These are phyloP conservation scores for Pittosporum tobira DNA, from an alignment of 129 eudicot genomes.

Conservation along the genomic window DNA sequence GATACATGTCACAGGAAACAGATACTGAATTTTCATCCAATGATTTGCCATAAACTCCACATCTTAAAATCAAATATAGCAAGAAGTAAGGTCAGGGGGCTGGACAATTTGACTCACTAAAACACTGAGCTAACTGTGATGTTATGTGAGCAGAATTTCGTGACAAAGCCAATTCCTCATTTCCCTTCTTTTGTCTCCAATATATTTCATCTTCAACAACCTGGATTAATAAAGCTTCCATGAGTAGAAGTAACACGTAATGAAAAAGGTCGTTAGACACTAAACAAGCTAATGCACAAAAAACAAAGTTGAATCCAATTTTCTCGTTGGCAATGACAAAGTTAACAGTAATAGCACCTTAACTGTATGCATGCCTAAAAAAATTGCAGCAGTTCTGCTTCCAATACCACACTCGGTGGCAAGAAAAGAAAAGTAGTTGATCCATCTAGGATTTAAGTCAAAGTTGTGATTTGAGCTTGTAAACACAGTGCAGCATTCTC, in stretches of 20 bases:
- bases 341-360: not conserved
- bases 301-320: not conserved
- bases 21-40: not conserved
- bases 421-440: not conserved
- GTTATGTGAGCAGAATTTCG: slow-evolving; percentile 53
- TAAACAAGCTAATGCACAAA: not conserved
- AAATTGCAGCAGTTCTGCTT: not conserved
- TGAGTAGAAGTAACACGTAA: slow-evolving; percentile 3
- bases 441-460: not conserved
- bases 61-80: not conserved
- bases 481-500: too few relatives aligned
- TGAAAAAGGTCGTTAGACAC: not conserved
- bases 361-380: not conserved
- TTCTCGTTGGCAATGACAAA: not conserved
- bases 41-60: not conserved
- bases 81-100: not conserved
- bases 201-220: slow-evolving; percentile 69
- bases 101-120: slow-evolving; percentile 53
- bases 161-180: slow-evolving; percentile 44
- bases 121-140: slow-evolving; percentile 68
- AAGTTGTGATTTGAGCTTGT: not conserved
- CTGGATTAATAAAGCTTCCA: slow-evolving; percentile 26
- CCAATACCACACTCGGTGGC: not conserved
- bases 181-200: slow-evolving; percentile 39
- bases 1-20: not conserved